Evolutionary conservation across 495 filamentous ascomycete species (phyloP).

Genomic region (Amorphotheca resinae): DNA sequence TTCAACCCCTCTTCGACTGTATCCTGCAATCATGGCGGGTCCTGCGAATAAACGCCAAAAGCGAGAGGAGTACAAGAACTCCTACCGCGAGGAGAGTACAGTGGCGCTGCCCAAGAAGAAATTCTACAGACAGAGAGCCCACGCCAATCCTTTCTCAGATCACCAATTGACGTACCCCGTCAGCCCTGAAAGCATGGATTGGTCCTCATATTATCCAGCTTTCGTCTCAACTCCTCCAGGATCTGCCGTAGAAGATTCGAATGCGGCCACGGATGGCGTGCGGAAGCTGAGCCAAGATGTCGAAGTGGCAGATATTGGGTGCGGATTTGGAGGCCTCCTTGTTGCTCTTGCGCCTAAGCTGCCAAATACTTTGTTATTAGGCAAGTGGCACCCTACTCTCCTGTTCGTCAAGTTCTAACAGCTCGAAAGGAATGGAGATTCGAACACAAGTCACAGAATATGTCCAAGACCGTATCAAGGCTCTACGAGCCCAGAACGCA

Average conservation of each 20-base stretch:
- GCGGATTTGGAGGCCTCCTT: constrained; percentile 85
- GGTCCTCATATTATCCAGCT: constrained; percentile 73
- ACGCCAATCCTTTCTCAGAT: constrained; percentile 96
- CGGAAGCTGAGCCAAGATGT: constrained; percentile 35
- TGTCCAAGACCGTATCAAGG: constrained; percentile 72
- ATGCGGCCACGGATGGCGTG: background rate
- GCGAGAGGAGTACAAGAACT: constrained; percentile 58
- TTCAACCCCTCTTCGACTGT: background rate
- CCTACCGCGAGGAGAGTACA: constrained; percentile 25
- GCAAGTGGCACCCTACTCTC: constrained; percentile 27
- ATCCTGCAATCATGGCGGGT: constrained; percentile 31
- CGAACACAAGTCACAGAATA: constrained; percentile 79
- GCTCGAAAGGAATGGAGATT: constrained; percentile 62
- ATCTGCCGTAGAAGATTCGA: constrained; percentile 10
- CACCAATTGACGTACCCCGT: constrained; percentile 77
- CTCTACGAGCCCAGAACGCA: constrained; percentile 56
- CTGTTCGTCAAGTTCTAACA: constrained; percentile 2
- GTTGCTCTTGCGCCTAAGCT: constrained; percentile 72
- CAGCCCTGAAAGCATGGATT: constrained; percentile 77
- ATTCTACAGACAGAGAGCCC: constrained; percentile 90
- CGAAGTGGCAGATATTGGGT: constrained; percentile 94
- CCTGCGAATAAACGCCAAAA: constrained; percentile 54
- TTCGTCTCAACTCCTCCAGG: constrained; percentile 32
- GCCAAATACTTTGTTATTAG: constrained; percentile 72
- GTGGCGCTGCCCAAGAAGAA: constrained; percentile 69